Evolutionary conservation across 2,329 filamentous ascomycete genomes (phyloP).

Genomic region (Colletotrichum euphorbiae): DNA sequence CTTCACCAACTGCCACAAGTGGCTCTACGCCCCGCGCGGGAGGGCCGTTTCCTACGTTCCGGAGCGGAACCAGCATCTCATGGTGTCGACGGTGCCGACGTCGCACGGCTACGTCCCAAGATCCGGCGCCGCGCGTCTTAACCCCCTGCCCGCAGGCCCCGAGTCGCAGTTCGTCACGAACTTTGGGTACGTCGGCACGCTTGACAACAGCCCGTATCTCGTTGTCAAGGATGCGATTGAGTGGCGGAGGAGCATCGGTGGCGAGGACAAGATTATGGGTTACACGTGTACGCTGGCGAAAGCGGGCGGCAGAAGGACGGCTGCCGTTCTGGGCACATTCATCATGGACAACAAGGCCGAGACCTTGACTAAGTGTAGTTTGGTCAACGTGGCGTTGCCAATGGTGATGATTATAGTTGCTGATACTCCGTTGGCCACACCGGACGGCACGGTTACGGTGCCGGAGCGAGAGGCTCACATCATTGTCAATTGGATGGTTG

Average conservation of each 20-base stretch:
- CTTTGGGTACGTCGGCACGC: slow-evolving; percentile 83
- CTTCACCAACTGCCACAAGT: slow-evolving; percentile 89
- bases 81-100: slow-evolving; percentile 81
- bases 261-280: slow-evolving; percentile 75
- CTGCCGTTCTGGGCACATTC: slow-evolving; percentile 74
- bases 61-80: slow-evolving; percentile 77
- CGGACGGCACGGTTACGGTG: slow-evolving; percentile 45
- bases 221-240: slow-evolving; percentile 77
- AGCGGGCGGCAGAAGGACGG: slow-evolving; percentile 70
- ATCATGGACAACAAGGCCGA: slow-evolving; percentile 74
- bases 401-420: slow-evolving; percentile 55
- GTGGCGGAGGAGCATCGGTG: slow-evolving; percentile 77
- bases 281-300: slow-evolving; percentile 74
- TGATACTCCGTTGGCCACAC: slow-evolving; percentile 38
- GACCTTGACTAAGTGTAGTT: slow-evolving; percentile 73
- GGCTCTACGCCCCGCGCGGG: slow-evolving; percentile 84
- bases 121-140: slow-evolving; percentile 43
- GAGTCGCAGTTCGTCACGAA: slow-evolving; percentile 73
- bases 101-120: slow-evolving; percentile 79
- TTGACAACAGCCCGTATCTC: slow-evolving; percentile 78
- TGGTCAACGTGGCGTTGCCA: slow-evolving; percentile 81
- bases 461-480: slow-evolving; percentile 47
- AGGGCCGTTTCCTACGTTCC: slow-evolving; percentile 87
- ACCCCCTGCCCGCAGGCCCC: slow-evolving; percentile 55
- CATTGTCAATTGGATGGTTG: slow-evolving; percentile 69